Base-by-base conservation (phyloP, 2,329 filamentous ascomycete species). In the Xylariaceae sp. region DNA sequence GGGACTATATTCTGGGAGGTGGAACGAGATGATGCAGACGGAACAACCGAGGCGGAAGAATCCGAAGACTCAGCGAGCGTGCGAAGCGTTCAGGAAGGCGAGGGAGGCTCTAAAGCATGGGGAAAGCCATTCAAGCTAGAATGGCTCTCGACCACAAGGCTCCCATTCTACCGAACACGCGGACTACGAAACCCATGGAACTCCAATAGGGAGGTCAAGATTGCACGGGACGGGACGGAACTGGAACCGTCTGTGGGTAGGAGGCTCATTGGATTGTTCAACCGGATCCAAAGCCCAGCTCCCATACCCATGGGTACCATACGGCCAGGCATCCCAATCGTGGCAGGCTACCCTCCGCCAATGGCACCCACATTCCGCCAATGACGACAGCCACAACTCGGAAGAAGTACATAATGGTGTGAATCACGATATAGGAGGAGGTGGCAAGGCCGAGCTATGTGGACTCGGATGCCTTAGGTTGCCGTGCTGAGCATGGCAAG, bases 1-100 rank as follows among this genome's bases (percentile, higher is more conserved):
- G 93, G 93, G 0, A 97, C 93, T 0, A 96, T 97, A 41, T 98
- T 98, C 68, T 98, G 93, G 93, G 93, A 98, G 72, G 88, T 88
- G 6, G 88, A 93, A 48, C 74, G 79, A 29, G 83, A 84, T 0
- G 86, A 86, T 1, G 67, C 71, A 10, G 76, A 77, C 18, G 69
- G 67, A 10, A 69, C 69, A 5, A 70, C 67, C 5, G 70, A 73
- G 18, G 54, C 59, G 0, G 68, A 71, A 7, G 68, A 71, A 9
- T 66, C 65, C 7, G 70, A 71, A 12, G 67, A 69, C 44, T 66
- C 68, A 7, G 63, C 62, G 23, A 70, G 65, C 23, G 57, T 45
- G 21, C 72, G 72, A 47, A 71, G 68, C n/a, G 62, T 57, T 7
- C 61, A 67, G 16, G 72, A 77, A 3, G 70, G 65, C n/a, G 79